A percentile compares a stretch with the other conserved stretches of the same genome.
phyloP scores from a whole-genome alignment of 1,139 yeast genomes.

The Yamadazyma epiphylla region DNA sequence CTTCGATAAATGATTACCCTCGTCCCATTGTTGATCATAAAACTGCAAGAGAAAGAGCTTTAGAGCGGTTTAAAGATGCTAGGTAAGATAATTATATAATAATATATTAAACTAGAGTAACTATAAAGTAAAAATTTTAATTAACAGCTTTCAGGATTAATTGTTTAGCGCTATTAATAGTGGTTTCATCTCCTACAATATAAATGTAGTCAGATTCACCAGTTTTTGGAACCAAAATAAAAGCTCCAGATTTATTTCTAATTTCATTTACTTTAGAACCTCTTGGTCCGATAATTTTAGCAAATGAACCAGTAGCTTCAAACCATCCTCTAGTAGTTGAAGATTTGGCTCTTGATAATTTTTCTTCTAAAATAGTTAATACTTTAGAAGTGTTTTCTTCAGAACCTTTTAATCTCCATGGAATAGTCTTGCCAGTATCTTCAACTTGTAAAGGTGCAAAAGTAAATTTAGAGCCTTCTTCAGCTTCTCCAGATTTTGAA shows the following conservation, averaged over 20 bases:
- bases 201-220: slow-evolving; percentile 38
- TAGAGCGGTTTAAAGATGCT: slow-evolving; percentile 34
- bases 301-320: slow-evolving; percentile 31
- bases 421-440: slow-evolving; percentile 31
- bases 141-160: slow-evolving; percentile 21
- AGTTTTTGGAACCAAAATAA: slow-evolving; percentile 62
- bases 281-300: slow-evolving; percentile 71
- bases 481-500: slow-evolving; percentile 38
- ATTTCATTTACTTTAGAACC: slow-evolving; percentile 66
- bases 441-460: slow-evolving; percentile 26
- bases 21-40: slow-evolving; percentile 39
- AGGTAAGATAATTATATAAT: slow-evolving; percentile 14
- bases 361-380: slow-evolving; percentile 29
- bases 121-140: no score
- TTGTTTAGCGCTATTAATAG: slow-evolving; percentile 24
- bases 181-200: slow-evolving; percentile 31
- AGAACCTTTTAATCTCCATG: slow-evolving; percentile 62
- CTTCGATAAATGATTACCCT: slow-evolving; percentile 34
- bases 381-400: slow-evolving; percentile 38
- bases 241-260: slow-evolving; percentile 55
- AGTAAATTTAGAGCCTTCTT: slow-evolving; percentile 40
- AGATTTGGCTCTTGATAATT: slow-evolving; percentile 31
- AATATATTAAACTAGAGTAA: no score
- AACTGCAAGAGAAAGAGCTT: slow-evolving; percentile 31
- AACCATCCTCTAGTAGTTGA: slow-evolving; percentile 37